Base-by-base conservation (phyloP, 2,329 filamentous ascomycete species). In the Sarocladium oryzae region DNA sequence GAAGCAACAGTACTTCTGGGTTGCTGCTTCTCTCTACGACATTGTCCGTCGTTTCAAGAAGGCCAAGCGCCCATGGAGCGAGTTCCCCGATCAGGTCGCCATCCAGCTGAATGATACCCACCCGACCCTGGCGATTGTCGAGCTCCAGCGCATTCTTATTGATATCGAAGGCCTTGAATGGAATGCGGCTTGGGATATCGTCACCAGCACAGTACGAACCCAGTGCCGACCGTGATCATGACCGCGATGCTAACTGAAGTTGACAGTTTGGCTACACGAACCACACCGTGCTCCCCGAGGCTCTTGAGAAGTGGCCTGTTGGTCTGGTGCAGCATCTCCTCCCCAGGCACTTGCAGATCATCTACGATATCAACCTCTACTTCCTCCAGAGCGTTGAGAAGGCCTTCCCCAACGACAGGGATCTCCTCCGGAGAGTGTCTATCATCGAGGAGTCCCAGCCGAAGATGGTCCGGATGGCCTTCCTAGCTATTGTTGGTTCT, bases 1-100 rank as follows among this genome's bases (percentile, higher is more conserved):
- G 69, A 99, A 99, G 80, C 93, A 99, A 69, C 93, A 99, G 69
- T 99, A 99, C 78, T 99, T 99, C 74, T 99, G 93, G 93, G 95
- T 96, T 63, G 91, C 93, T 50, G 93, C 93, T 15, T 99, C 93
- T 15, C 79, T 99, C 3, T 89, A 89, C 64, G 93, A 99, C 63
- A 99, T 99, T 65, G 87, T 99, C 54, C 88, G 93, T 53, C 85
- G 93, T 53, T 99, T 97, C 83, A 99, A 97, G 78, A 99, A 97
- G 80, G 84, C 89, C 16, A 90, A 89, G 74, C 85, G 92, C 56
- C 74, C 86, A 7, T 99, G 93, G 93, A 85, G 73, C 58, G 88
- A 95, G 63, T 99, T 99, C 71, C 79, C 92, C 40, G 92, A 95
- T 48, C 90, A 96, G 66, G 86, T 97, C 54, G 93, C 93, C 37